Evolutionary conservation across 371 early-diverging fungal genomes (phyloP), one percentile per base, ranked within the genome.

Genomic region (Zychaea mexicana): DNA sequence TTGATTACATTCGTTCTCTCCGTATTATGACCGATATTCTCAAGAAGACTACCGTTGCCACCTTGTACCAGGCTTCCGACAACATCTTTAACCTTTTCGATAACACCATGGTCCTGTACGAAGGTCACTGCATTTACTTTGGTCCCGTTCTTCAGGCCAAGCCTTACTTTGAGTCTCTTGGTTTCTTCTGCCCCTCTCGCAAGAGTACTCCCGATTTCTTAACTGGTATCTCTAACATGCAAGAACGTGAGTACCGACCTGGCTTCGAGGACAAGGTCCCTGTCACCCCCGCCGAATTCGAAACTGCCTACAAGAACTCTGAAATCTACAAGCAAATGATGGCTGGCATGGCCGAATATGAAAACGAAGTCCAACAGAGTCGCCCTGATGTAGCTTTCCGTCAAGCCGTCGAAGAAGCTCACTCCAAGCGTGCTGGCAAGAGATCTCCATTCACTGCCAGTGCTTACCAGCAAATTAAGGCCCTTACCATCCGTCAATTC

Each of bases 151-250:
- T 66, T 19, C 62, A 81, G 38, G 83, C 79, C n/a, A 67, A 78
- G 4, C 71, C 66, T n/a, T 84, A 86, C 45, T 86, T 88, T 61
- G 67, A 70, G 42, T 57, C 64, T 7, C 26, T 83, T 10, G 75
- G 92, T 0, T 86, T 85, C 61, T 59, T 71, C 6, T 79, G 82
- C 56, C 90, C 90, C 27, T 62, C 81, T 30, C 82, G 88, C 61
- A 87, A 86, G 71, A 8, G 89, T 12, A 87, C 89, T 0, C 81
- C 92, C 4, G 92, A 92, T 60, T 92, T 88, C 63, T 76, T 94
- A 58, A 88, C 92, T 28, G 90, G 91, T 30, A 62, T 88, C 26
- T 88, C 85, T 45, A 73, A 87, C 64, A 61, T 72, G 42, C 65
- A 78, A 36, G 90, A 89, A 70, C 85, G 87, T 64, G 70, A 72